Base-by-base conservation (phyloP, 202 grass and related monocot genomes). In the Alloteropsis angusta region DNA sequence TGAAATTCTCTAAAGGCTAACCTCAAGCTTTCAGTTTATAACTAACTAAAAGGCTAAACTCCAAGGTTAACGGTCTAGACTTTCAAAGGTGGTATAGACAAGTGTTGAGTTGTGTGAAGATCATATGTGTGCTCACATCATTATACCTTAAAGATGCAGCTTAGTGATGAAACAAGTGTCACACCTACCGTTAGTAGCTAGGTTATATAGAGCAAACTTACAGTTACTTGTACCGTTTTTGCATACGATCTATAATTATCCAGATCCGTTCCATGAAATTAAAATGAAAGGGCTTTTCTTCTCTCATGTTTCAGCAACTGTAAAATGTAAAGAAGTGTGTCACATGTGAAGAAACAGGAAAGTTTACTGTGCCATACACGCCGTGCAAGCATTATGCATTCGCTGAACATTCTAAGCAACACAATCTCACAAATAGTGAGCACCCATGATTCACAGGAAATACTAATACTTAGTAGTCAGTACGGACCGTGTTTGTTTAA, bases 11-110 rank as follows among this genome's bases (percentile, higher is more conserved):
- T 48, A 85, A 85, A 88, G 65, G 82, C 82, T 81, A 85, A 76
- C 22, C n/a, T 76, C 45, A 69, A 70, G 56, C 61, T 79, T 80
- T 76, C 57, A 81, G 26, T 36, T 75, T 80, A 88, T 80, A 88
- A 88, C 75, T 63, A 76, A 56, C 47, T 48, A 84, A 81, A 96
- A 92, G 82, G 89, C 82, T 92, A 96, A 88, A 74, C 79, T 78
- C 70, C 71, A 92, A 84, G 78, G 49, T 75, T 87, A 63, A 87
- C 68, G 64, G 39, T 91, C 78, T 81, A 88, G 28, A 58, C 28
- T 65, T 65, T 35, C 17, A 71, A 76, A 28, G 17, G 44, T 28
- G 13, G 44, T 56, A 71, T 56, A 78, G 9, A n/a, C 6, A 78
- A 87, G 57, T 49, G 59, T n/a, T 71, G 15, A 72, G 75, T 53